Conservation (phyloP, 108 stramenopile species). For the Nannochloropsis oceanica region DNA sequence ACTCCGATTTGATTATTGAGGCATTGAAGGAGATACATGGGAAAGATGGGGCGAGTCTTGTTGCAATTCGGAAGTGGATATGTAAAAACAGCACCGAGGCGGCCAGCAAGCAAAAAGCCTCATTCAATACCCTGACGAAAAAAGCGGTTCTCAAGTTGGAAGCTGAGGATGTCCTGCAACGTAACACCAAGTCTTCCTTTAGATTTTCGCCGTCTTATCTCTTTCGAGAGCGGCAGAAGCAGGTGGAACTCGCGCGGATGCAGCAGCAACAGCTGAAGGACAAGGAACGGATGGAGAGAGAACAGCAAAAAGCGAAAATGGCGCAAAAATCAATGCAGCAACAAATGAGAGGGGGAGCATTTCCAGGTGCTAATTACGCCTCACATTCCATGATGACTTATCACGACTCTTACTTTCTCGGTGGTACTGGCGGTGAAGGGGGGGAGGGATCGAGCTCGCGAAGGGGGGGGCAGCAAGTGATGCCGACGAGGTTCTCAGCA, state of each 20-base stretch:
- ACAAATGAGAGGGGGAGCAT: not conserved
- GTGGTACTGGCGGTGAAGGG: not conserved
- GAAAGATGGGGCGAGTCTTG: slow-evolving; percentile 3
- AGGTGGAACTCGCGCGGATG: not conserved
- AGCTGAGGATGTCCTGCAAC: not conserved
- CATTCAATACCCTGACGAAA: slow-evolving; percentile 27
- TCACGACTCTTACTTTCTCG: not conserved
- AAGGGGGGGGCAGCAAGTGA: not conserved
- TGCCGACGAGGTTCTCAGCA: not conserved
- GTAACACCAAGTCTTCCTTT: not conserved
- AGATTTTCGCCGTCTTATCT: not conserved
- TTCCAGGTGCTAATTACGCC: not conserved
- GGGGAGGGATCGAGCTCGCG: not conserved
- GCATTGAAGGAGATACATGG: not conserved
- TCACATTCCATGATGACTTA: not conserved
- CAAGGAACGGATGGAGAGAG: not conserved
- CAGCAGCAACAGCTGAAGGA: not conserved
- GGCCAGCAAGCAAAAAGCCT: slow-evolving; percentile 16
- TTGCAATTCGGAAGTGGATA: slow-evolving; percentile 28
- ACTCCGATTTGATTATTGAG: not conserved
- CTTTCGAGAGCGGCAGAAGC: not conserved
- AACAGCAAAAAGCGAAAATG: not conserved
- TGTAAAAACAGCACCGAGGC: slow-evolving; percentile 7
- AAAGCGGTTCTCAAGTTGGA: slow-evolving; percentile 1
- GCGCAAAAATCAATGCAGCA: not conserved